Evolutionary conservation across 371 early-diverging fungal species (phyloP), one percentile per base, ranked within the genome.

Genomic region (Apophysomyces elegans): DNA sequence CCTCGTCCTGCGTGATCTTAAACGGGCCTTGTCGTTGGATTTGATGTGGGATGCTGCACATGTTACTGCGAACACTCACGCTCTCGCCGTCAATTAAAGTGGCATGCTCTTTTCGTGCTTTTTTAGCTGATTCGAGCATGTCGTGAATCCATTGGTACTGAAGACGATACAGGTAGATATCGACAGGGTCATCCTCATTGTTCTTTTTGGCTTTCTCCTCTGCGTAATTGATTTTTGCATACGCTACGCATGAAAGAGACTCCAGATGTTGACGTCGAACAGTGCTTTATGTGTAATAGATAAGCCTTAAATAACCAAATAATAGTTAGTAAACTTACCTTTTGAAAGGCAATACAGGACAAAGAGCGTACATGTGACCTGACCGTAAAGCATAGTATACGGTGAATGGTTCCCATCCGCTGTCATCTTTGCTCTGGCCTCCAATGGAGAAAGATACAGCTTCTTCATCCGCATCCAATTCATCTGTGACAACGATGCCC

Each of bases 341-440:
- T 65, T 67, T 69, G 61, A 60, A 76, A 0, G 83, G 83, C 35
- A 79, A 58, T 2, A 83, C 76, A 13, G 83, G 83, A 41, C 83
- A 79, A 0, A 83, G 59, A 0, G 80, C 73, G 62, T 83, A 79
- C 1, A 78, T 63, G 43, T 79, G 80, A 0, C 83, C 83, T 44
- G 67, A 73, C 35, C 78, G 73, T 16, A 78, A 67, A 11, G 74
- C 71, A 63, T 76, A 83, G 43, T 75, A 79, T 1, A 83, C 69
- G 6, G 80, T 75, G 35, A 83, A 79, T 1, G 77, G 62, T 56
- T 79, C 83, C 80, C 80, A 83, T 0, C 73, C 78, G 62, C 75
- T 78, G 9, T 41, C 54, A 9, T 71, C 64, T 37, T 76, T 59
- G 58, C 72, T 78, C 12, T 47, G n/a, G 12, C 73, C 75, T 37